These are phyloP conservation scores for Amphichorda felina DNA, from an alignment of 2,329 filamentous ascomycete genomes.

Conservation along the genomic window DNA sequence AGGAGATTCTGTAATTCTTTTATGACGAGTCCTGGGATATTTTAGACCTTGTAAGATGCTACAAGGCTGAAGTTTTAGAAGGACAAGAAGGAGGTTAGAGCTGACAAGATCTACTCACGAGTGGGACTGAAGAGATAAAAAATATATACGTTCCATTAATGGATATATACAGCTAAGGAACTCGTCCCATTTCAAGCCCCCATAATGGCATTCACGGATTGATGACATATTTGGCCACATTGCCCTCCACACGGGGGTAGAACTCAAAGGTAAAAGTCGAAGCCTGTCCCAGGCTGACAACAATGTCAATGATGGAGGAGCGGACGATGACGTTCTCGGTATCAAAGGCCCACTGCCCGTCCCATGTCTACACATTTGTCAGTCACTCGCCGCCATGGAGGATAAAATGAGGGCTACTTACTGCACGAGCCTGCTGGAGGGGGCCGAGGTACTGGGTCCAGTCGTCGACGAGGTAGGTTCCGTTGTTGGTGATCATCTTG, in stretches of 20 bases:
- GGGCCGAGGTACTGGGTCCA: slow-evolving; percentile 42
- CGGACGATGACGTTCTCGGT: slow-evolving; percentile 31
- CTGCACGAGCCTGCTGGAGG: slow-evolving; percentile 34
- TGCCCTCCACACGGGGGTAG: slow-evolving; percentile 35
- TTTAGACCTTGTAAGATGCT: too few species aligned
- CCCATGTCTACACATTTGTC: slow-evolving; percentile 24
- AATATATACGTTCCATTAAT: too few species aligned
- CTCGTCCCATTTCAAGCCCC: too few species aligned
- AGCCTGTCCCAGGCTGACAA: slow-evolving; percentile 28
- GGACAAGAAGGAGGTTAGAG: too few species aligned
- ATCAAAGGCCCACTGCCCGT: slow-evolving; percentile 39
- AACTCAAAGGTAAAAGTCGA: slow-evolving; percentile 43
- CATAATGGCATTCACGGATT: background rate
- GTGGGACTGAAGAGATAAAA: too few species aligned
- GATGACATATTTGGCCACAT: slow-evolving; percentile 28
- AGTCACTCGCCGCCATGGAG: too few species aligned
- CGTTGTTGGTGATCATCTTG: slow-evolving; percentile 18
- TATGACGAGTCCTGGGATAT: too few species aligned
- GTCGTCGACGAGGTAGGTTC: slow-evolving; percentile 38
- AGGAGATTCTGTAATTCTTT: slow-evolving; percentile 18
- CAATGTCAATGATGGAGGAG: slow-evolving; percentile 27
- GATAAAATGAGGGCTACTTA: slow-evolving; percentile 11
- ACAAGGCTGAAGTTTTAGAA: too few species aligned
- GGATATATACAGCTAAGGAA: too few species aligned
- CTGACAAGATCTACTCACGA: too few species aligned